Conservation (phyloP, 768 basidiomycete species). For the Tricholoma bakamatsutake region DNA sequence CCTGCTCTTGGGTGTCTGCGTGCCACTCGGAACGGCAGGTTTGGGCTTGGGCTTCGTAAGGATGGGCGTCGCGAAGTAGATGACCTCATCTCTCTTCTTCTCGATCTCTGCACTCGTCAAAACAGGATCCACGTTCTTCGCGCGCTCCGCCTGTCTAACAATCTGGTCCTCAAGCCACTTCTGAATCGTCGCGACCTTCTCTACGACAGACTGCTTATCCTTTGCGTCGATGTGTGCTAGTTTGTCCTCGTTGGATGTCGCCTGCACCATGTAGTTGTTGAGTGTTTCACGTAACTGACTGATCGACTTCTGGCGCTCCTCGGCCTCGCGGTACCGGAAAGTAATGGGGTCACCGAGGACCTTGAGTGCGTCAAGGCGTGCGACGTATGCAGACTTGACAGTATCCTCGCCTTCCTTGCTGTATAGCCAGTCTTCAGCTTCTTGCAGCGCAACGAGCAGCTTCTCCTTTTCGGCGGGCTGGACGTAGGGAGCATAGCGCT, state of each 20-base stretch:
- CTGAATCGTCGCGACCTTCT: slow-evolving; percentile 83
- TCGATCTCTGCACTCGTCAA: slow-evolving; percentile 75
- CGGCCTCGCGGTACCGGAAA: slow-evolving; percentile 75
- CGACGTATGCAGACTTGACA: slow-evolving; percentile 89
- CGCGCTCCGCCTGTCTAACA: slow-evolving; percentile 77
- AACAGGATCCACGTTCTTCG: slow-evolving; percentile 86
- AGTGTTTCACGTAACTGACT: slow-evolving; percentile 80
- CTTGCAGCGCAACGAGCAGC: slow-evolving; percentile 62
- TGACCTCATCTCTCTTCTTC: slow-evolving; percentile 91
- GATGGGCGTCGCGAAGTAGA: slow-evolving; percentile 87
- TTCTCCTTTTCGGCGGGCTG: slow-evolving; percentile 71
- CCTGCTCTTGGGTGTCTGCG: slow-evolving; percentile 69
- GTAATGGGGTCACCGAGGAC: slow-evolving; percentile 82
- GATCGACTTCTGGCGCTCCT: slow-evolving; percentile 71
- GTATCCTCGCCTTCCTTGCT: slow-evolving; percentile 96
- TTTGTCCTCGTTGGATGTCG: slow-evolving; percentile 79
- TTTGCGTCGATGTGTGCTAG: slow-evolving; percentile 86
- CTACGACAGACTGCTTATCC: slow-evolving; percentile 81
- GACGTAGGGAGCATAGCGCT: slow-evolving; percentile 74
- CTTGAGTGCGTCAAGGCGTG: slow-evolving; percentile 78
- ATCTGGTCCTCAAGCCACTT: slow-evolving; percentile 97
- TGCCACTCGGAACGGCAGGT: slow-evolving; percentile 57
- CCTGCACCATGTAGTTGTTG: slow-evolving; percentile 80
- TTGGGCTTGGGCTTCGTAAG: slow-evolving; percentile 91
- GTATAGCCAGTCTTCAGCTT: slow-evolving; percentile 97